Evolutionary conservation across 371 early-diverging fungal species (phyloP).

Genomic region (Mucor circinelloides): DNA sequence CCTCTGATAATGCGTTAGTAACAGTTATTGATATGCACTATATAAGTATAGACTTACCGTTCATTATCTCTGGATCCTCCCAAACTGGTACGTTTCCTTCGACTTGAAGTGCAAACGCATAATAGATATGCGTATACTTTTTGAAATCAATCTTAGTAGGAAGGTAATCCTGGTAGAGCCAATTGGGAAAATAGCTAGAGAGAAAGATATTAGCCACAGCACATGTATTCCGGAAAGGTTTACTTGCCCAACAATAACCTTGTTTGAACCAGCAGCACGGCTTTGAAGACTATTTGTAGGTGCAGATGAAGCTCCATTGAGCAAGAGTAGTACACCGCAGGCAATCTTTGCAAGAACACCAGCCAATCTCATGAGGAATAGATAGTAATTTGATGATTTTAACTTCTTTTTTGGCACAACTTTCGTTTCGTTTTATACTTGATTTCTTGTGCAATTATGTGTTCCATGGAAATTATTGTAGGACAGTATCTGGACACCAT

Average conservation of each 20-base stretch:
- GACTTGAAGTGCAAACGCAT: slow-evolving; percentile 24
- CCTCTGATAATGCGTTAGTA: background rate
- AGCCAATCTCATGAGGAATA: slow-evolving; percentile 4
- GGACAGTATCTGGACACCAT: background rate
- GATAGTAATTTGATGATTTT: background rate
- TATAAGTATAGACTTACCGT: background rate
- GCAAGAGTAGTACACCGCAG: slow-evolving; percentile 2
- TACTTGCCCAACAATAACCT: slow-evolving; percentile 18
- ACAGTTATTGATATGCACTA: background rate
- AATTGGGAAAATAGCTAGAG: slow-evolving; percentile 45
- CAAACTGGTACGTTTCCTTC: slow-evolving; percentile 5
- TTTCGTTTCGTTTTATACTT: background rate
- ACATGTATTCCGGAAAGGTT: background rate
- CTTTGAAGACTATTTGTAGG: background rate
- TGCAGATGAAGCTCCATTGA: background rate
- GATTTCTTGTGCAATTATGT: background rate
- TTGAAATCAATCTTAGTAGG: slow-evolving; percentile 24
- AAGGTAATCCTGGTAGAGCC: slow-evolving; percentile 37
- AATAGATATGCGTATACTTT: slow-evolving; percentile 53
- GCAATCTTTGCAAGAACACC: slow-evolving; percentile 2
- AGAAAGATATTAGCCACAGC: background rate
- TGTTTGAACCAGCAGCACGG: slow-evolving; percentile 1
- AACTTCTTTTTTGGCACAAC: background rate
- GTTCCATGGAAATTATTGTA: background rate
- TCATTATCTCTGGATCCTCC: slow-evolving; percentile 8